phyloP scores from a whole-genome alignment of 352 stramenopile genomes.

The Phytophthora multivora region DNA sequence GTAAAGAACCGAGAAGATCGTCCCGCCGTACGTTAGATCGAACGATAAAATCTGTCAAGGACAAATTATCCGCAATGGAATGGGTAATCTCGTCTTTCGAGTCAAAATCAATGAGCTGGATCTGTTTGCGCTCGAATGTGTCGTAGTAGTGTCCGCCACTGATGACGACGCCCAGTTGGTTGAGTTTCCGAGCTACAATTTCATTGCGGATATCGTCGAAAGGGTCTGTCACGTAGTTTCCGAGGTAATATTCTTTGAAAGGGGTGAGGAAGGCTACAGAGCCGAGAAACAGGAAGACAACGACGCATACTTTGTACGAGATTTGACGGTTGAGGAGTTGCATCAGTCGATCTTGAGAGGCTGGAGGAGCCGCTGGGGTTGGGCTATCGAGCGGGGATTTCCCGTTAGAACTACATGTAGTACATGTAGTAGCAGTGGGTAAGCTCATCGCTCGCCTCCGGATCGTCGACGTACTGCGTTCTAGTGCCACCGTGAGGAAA shows the following conservation, averaged over 20 bases:
- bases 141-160: constrained; percentile 29
- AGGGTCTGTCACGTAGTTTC: constrained; percentile 27
- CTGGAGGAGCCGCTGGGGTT: not conserved
- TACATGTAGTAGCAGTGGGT: not conserved
- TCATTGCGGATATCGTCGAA: constrained; percentile 34
- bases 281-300: constrained; percentile 24
- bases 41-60: constrained; percentile 21
- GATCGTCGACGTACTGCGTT: not conserved
- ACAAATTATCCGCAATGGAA: constrained; percentile 1
- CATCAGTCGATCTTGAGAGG: not conserved
- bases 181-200: constrained; percentile 20
- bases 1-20: constrained; percentile 8
- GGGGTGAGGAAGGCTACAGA: constrained; percentile 14
- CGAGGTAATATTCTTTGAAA: constrained; percentile 37
- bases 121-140: constrained; percentile 12
- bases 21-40: constrained; percentile 21
- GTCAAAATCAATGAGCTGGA: constrained; percentile 18
- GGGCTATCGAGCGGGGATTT: not conserved
- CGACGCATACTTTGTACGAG: constrained; percentile 23
- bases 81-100: constrained; percentile 13
- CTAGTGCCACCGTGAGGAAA: not conserved
- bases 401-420: not conserved
- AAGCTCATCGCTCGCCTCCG: constrained; percentile 8
- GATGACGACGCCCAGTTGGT: constrained; percentile 32
- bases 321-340: constrained; percentile 17